Evolutionary conservation across 768 basidiomycete species (phyloP).

Genomic region (Kwoniella sp.): DNA sequence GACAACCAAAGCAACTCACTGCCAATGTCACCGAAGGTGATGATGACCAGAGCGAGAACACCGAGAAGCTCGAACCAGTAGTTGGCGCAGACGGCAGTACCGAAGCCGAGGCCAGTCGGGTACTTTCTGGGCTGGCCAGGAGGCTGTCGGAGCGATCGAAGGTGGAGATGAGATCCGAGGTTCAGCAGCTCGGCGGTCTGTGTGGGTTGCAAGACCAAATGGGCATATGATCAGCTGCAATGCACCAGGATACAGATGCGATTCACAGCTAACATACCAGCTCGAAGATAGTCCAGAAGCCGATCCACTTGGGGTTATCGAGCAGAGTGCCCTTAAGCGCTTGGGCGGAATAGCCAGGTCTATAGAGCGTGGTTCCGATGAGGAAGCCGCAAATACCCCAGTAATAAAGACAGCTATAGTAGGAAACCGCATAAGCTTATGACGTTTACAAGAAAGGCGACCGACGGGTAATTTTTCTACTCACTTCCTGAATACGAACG

Average conservation of each 20-base stretch:
- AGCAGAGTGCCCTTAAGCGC: conserved; percentile 69
- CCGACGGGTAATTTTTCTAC: conserved; percentile 30
- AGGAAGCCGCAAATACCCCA: conserved; percentile 77
- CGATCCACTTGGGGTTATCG: conserved; percentile 70
- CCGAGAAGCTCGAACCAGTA: conserved; percentile 87
- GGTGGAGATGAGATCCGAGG: conserved; percentile 74
- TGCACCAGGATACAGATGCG: not conserved
- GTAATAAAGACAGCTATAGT: conserved; percentile 80
- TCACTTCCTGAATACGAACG: conserved; percentile 87
- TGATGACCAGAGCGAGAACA: conserved; percentile 70
- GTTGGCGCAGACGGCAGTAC: conserved; percentile 83
- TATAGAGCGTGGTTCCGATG: conserved; percentile 78
- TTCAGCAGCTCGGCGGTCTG: conserved; percentile 87
- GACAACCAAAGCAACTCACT: conserved; percentile 39
- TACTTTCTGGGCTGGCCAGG: conserved; percentile 77
- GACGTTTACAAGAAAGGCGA: conserved; percentile 3
- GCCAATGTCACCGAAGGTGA: conserved; percentile 68
- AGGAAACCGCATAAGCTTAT: not conserved
- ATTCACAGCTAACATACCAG: conserved; percentile 62
- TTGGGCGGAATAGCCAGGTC: conserved; percentile 71
- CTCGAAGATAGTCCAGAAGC: conserved; percentile 69
- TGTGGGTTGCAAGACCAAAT: not conserved
- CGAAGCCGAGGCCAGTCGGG: conserved; percentile 90
- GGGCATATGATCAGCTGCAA: not conserved
- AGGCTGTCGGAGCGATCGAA: conserved; percentile 76